Base-by-base conservation (phyloP, 148 eudicot genomes). In the Persicaria tinctoria region DNA sequence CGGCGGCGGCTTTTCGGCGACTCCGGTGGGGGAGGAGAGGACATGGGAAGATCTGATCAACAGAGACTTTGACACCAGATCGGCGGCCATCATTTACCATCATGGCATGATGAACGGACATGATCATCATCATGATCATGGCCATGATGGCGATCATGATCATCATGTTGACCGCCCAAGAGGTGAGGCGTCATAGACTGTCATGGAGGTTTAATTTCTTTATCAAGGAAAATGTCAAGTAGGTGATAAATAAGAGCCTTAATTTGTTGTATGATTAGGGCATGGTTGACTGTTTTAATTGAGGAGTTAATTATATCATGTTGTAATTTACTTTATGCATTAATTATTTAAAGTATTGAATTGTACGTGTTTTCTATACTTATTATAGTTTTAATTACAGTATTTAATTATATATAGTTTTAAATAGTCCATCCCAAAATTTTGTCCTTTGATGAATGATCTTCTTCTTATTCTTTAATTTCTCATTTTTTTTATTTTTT, bases 71-170 rank as follows among this genome's bases (percentile, higher is more conserved):
- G 70, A 64, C 46, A 12, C 70, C 70, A 64, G 8, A 64, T 64
- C 70, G 13, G 44, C 8, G 70, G 47, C 17, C 70, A 64, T 64
- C 17, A 64, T 64, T 12, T 64, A 64, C 46, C 70, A 64, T 41
- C 70, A 38, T 1, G 70, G 3, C 41, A 64, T 64, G 46, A 64
- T 64, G 17, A 59, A 17, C 38, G 7, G 1, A 5, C 4, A 59
- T 59, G 32, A 18, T 20, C 4, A 23, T 23, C 13, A 23, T 32
- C 41, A 32, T 62, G 41, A 12, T 27, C 14, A 7, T 23, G 7
- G 1, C 7, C 4, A 59, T 59, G 32, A 18, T 59, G 14, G 9
- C 9, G 41, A 8, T 23, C 27, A 23, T 62, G 41, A 12, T 27
- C 1, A 7, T 8, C 3, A 3, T 23, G 68, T 9, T 62, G 45